Conservation (phyloP, 2,329 filamentous ascomycete species). For the Alternaria sp. region DNA sequence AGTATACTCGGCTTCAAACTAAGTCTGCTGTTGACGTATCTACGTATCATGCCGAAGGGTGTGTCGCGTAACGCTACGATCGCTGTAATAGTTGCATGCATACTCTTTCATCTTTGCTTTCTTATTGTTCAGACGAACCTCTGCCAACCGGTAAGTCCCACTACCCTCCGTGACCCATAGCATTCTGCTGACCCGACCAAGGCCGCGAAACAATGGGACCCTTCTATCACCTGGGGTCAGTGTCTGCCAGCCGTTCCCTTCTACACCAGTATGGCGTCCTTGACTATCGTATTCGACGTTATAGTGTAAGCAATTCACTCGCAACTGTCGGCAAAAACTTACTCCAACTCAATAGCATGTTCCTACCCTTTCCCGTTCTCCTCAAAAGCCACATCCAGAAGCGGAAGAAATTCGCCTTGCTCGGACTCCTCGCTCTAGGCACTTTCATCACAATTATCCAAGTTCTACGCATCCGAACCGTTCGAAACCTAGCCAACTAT, state of each 20-base stretch:
- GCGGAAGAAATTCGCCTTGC: constrained; percentile 19
- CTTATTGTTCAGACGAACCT: constrained; percentile 22
- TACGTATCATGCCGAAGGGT: constrained; percentile 27
- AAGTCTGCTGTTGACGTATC: constrained; percentile 22
- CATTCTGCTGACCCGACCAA: not conserved
- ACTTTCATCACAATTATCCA: constrained; percentile 28
- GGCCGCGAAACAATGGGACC: constrained; percentile 25
- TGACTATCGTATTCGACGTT: constrained; percentile 22
- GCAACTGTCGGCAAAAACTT: not conserved
- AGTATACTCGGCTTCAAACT: constrained; percentile 29
- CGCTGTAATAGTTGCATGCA: constrained; percentile 18
- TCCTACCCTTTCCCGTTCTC: constrained; percentile 24
- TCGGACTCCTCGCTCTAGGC: constrained; percentile 22
- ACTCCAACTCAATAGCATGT: constrained; percentile 14
- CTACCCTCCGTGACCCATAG: too few species aligned
- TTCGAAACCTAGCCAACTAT: constrained; percentile 24
- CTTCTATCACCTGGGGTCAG: constrained; percentile 16
- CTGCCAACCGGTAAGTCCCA: constrained; percentile 19
- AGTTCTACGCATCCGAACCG: constrained; percentile 20
- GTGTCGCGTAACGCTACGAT: constrained; percentile 18
- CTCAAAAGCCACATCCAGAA: constrained; percentile 22
- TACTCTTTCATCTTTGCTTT: constrained; percentile 22
- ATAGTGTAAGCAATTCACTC: constrained; percentile 11
- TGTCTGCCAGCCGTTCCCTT: constrained; percentile 23
- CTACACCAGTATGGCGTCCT: constrained; percentile 25